These are phyloP conservation scores for Acorus gramineus DNA, from an alignment of 106 monocot species.

Conservation along the genomic window DNA sequence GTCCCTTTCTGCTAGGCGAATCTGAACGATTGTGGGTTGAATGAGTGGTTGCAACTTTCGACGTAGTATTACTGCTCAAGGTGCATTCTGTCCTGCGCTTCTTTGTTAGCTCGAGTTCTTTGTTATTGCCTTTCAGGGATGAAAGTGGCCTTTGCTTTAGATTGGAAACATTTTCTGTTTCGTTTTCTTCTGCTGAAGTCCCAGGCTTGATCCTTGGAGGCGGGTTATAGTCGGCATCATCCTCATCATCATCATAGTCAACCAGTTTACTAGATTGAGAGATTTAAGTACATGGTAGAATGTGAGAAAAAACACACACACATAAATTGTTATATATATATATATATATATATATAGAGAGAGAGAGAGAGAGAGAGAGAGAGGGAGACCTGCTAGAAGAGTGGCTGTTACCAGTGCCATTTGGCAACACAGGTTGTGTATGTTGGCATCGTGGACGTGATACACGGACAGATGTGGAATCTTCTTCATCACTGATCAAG, in stretches of 20 bases:
- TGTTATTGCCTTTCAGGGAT: constrained; percentile 11
- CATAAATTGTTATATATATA: too few relatives aligned
- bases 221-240: constrained; percentile 55
- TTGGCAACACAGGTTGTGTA: constrained; percentile 19
- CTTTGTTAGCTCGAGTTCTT: constrained; percentile 16
- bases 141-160: constrained; percentile 24
- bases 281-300: constrained; percentile 9
- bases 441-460: constrained; percentile 17
- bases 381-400: constrained; percentile 30
- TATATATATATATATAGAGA: too few relatives aligned
- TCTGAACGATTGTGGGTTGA: constrained; percentile 4
- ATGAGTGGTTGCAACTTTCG: background rate
- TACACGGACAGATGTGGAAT: constrained; percentile 33
- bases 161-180: constrained; percentile 4
- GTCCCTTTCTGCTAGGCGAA: background rate
- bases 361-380: too few relatives aligned
- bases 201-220: constrained; percentile 27
- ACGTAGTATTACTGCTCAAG: constrained; percentile 17
- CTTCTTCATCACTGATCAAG: constrained; percentile 60
- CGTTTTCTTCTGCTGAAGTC: constrained; percentile 8
- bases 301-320: too few relatives aligned
- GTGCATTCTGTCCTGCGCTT: constrained; percentile 32
- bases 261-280: constrained; percentile 37
- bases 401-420: constrained; percentile 26
- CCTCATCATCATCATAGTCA: constrained; percentile 56